Conservation (phyloP, 176 grass and related monocot species). For the Raddia guianensis region DNA sequence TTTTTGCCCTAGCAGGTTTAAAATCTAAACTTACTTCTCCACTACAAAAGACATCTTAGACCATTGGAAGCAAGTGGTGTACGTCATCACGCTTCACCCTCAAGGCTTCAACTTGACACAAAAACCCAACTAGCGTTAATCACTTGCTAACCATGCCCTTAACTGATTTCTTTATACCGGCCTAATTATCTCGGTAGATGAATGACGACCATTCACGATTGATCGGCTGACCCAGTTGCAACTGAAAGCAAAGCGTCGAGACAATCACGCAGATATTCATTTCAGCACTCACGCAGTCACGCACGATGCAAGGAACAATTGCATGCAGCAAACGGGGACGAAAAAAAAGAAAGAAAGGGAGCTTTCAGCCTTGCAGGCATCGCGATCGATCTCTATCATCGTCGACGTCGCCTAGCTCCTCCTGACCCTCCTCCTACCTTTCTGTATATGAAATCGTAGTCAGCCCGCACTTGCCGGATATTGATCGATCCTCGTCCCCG, state of each 20-base stretch:
- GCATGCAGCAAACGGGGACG: background rate
- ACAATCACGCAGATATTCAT: background rate
- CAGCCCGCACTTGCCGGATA: background rate
- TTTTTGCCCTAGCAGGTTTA: no score
- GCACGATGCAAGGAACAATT: background rate
- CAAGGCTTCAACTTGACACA: background rate
- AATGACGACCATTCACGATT: background rate
- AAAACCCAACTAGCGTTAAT: background rate
- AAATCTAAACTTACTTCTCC: no score
- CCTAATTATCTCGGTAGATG: background rate
- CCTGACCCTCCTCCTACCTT: background rate
- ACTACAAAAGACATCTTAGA: no score
- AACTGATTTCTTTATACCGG: no score
- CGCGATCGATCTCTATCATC: background rate
- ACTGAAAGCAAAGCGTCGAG: background rate
- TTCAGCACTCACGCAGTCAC: background rate
- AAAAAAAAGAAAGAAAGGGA: background rate
- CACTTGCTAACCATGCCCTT: background rate
- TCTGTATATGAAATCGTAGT: background rate
- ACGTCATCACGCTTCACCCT: no score
- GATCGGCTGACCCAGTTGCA: background rate
- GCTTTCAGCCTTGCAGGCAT: constrained; percentile 4
- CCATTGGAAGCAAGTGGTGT: no score
- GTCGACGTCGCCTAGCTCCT: background rate
- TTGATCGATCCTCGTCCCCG: no score